Evolutionary conservation across 306 rosid species (phyloP).

Genomic region (Quercus alba): DNA sequence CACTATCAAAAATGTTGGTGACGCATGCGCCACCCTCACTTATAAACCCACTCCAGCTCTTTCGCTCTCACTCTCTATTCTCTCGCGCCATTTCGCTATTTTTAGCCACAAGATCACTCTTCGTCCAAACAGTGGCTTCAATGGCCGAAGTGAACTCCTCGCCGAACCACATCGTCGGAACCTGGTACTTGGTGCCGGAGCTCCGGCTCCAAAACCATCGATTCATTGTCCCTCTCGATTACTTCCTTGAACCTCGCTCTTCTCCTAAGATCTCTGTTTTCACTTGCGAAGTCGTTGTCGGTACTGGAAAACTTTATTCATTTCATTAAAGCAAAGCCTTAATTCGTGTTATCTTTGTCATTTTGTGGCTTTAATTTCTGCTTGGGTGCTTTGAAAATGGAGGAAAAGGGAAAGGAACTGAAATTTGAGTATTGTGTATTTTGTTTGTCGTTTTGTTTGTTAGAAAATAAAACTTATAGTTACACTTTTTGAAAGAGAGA

Average conservation of each 20-base stretch:
- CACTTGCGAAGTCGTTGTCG: constrained; percentile 91
- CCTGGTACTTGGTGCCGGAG: constrained; percentile 81
- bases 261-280: constrained; percentile 67
- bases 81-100: constrained; percentile 11
- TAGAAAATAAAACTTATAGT: no score
- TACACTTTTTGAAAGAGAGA: no score
- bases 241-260: constrained; percentile 37
- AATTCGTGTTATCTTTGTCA: not conserved
- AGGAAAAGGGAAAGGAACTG: no score
- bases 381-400: no score
- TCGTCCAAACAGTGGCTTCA: constrained; percentile 6
- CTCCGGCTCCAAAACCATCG: constrained; percentile 80
- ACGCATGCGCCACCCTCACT: constrained; percentile 27
- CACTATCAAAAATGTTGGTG: constrained; percentile 25
- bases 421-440: no score
- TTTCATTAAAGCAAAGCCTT: not conserved
- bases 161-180: constrained; percentile 54
- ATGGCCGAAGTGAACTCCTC: constrained; percentile 38
- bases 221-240: constrained; percentile 68
- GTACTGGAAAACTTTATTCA: constrained; percentile 19
- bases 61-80: not conserved
- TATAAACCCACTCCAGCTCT: constrained; percentile 18
- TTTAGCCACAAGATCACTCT: constrained; percentile 10
- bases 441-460: no score
- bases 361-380: not conserved